phyloP scores from a whole-genome alignment of 768 basidiomycete species.

The Rhodotorula toruloides region DNA sequence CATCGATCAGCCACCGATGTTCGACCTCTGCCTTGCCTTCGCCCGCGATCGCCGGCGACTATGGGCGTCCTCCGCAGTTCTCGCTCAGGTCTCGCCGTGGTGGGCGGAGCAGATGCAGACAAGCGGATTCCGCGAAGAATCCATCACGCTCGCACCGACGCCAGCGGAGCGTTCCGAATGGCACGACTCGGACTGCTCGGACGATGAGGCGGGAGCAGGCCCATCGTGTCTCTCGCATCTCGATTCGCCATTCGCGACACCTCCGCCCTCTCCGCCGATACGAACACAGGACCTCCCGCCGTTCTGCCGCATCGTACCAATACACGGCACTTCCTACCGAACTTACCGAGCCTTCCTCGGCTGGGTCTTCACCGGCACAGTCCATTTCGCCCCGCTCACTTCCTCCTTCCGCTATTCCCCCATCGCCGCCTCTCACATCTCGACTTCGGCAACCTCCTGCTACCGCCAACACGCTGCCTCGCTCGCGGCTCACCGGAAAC shows the following conservation, averaged over 20 bases:
- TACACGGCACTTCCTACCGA: slow-evolving; percentile 11
- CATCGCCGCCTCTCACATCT: not conserved
- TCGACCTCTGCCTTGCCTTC: slow-evolving; percentile 29
- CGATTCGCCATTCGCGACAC: not conserved
- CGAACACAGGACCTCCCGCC: not conserved
- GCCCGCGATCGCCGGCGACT: not conserved
- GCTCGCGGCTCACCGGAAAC: not conserved
- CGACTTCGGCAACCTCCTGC: not conserved
- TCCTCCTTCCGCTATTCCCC: slow-evolving; percentile 13
- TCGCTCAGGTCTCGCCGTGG: slow-evolving; percentile 18
- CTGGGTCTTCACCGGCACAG: slow-evolving; percentile 2
- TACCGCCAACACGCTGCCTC: not conserved
- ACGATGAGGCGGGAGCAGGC: too few relatives aligned
- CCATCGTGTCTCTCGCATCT: too few relatives aligned
- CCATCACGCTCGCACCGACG: not conserved
- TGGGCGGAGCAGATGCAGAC: slow-evolving; percentile 1
- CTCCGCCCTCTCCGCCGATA: not conserved
- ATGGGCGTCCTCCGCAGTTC: slow-evolving; percentile 2
- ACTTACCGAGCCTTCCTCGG: slow-evolving; percentile 18
- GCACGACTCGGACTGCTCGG: slow-evolving; percentile 10
- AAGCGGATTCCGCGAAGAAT: slow-evolving; percentile 1
- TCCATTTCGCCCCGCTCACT: slow-evolving; percentile 14
- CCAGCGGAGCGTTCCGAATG: not conserved
- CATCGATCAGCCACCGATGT: not conserved
- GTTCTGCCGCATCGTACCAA: slow-evolving; percentile 2